Evolutionary conservation across 306 rosid species (phyloP), one percentile per base, ranked within the genome.

Genomic region (Pachyrhizus erosus): DNA sequence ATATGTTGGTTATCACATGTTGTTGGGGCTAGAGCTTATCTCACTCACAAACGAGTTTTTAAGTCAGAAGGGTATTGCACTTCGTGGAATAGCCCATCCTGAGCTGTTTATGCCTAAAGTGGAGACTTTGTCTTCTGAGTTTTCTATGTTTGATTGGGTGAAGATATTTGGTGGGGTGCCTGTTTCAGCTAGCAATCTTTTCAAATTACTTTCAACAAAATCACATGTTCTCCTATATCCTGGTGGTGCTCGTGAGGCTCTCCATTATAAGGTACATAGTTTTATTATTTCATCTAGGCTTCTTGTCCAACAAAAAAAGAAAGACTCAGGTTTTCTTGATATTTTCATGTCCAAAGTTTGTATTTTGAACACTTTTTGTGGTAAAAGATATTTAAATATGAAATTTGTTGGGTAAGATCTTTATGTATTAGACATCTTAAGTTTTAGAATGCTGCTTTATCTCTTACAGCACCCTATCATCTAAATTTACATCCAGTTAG

Each of bases 191-290:
- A 86, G 80, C 91, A 87, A 89, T 84, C 83, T 96, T 34, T 96
- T 86, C 77, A 96, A 87, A 81, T 80, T 88, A 73, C 91, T 96
- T 49, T 85, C 92, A 34, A 76, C 85, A 46, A 92, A 96, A 58
- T 87, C 97, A 21, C 92, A 93, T 73, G 92, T 91, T 84, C 98
- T 96, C 39, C 90, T 96, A 61, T 96, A 92, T 87, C 99, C 99
- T 2, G 99, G 99, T 54, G 99, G 99, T 68, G 93, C 92, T 2
- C 97, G 98, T 0, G 99, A 96, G 87, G 98, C 98, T 78, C 87
- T 96, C 58, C 99, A 96, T 87, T 73, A 11, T 67, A 93, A 96
- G 99, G 99, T 92, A 73, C 79, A 73, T 82, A 79, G 81, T 79
- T 70, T 62, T 80, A 54, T 49, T 60, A 40, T n/a, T 64, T 73